phyloP scores from a whole-genome alignment of 495 filamentous ascomycete genomes.

The Choiromyces venosus region DNA sequence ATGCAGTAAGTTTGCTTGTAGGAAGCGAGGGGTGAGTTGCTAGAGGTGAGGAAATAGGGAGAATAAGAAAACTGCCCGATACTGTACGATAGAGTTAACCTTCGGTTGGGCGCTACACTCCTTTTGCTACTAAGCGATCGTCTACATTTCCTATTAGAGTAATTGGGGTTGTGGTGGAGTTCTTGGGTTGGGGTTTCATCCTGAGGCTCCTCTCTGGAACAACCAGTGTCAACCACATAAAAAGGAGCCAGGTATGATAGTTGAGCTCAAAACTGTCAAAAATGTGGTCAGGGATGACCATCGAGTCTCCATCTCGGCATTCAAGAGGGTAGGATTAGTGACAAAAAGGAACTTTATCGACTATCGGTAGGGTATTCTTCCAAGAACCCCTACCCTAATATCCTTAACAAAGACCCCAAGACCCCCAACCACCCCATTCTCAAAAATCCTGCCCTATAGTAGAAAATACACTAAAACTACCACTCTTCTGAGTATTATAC shows the following conservation, averaged over 20 bases:
- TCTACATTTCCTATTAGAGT: neutral
- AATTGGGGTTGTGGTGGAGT: neutral
- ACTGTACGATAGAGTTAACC: neutral
- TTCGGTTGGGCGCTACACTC: neutral
- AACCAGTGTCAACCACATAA: neutral
- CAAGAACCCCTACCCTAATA: conserved; percentile 3
- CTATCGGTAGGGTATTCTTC: conserved; percentile 2
- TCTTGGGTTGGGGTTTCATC: conserved; percentile 35
- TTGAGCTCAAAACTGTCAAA: neutral
- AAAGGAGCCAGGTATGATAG: neutral
- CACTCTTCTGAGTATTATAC: neutral
- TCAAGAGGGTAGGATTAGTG: no score
- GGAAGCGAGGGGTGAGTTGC: neutral
- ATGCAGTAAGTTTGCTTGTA: neutral
- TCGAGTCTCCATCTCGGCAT: neutral
- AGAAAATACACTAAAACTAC: neutral
- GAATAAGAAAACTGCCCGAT: neutral
- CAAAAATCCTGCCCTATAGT: neutral
- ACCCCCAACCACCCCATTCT: neutral
- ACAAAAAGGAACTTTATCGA: neutral
- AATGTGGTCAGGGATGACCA: neutral
- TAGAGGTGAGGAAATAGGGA: neutral
- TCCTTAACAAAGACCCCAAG: neutral
- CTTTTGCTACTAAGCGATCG: neutral
- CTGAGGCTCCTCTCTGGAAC: conserved; percentile 32